A percentile compares a stretch with the other conserved stretches of the same genome.
Conservation (phyloP, 2,329 filamentous ascomycete genomes). For the Colletotrichum kahawae region DNA sequence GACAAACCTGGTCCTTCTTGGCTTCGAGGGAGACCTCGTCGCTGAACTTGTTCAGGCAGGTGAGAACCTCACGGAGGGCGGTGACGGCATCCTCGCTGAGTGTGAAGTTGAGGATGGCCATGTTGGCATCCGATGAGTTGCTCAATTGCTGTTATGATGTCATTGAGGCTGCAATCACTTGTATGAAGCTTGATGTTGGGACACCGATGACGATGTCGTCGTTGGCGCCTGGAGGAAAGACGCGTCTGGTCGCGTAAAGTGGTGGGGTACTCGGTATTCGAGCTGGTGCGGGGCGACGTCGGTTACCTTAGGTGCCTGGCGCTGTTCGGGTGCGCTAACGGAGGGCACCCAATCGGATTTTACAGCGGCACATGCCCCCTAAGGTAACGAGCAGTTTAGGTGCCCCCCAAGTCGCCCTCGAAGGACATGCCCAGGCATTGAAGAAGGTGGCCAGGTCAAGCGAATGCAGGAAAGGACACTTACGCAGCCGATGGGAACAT, state of each 20-base stretch:
- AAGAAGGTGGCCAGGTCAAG: neutral
- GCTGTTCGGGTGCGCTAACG: neutral
- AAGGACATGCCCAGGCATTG: neutral
- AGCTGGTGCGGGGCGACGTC: neutral
- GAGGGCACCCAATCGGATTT: neutral
- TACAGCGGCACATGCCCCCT: neutral
- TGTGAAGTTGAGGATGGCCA: conserved; percentile 74
- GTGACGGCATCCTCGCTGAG: conserved; percentile 75
- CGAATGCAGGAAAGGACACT: neutral
- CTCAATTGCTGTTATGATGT: conserved; percentile 29
- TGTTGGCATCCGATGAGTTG: conserved; percentile 28
- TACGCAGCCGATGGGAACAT: neutral
- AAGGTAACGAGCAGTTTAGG: neutral
- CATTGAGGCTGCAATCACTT: conserved; percentile 43
- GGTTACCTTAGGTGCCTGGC: neutral
- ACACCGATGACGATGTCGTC: neutral
- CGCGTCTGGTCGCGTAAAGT: neutral
- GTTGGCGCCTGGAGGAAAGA: neutral
- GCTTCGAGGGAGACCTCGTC: conserved; percentile 80
- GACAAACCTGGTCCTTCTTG: conserved; percentile 65
- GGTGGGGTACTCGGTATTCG: neutral
- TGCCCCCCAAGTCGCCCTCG: neutral
- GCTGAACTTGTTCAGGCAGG: conserved; percentile 80
- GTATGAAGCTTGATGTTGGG: neutral
- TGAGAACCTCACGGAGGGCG: conserved; percentile 73